A percentile compares a stretch with the other conserved stretches of the same genome.
Conservation (phyloP, 257 asterid species). For the Nicotiana tomentosiformis region DNA sequence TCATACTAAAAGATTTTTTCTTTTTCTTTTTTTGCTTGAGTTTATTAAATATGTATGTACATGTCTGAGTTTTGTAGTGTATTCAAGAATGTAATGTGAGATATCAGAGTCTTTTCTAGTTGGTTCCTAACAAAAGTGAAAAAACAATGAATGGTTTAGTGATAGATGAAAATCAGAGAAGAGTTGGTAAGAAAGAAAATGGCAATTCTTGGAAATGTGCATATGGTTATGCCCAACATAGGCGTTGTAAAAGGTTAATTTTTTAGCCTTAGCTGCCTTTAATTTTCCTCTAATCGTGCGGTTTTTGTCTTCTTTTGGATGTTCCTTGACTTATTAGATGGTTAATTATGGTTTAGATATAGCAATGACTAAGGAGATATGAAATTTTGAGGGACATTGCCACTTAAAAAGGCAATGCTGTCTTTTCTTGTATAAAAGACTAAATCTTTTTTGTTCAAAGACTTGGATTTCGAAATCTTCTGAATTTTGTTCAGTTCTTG, state of each 20-base stretch:
- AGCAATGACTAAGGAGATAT: not conserved
- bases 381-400: not conserved
- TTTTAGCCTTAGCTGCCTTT: not conserved
- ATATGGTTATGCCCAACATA: conserved; percentile 32
- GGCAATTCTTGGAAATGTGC: conserved; percentile 22
- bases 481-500: not conserved
- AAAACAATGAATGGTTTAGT: conserved; percentile 26
- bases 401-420: not conserved
- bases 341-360: not conserved
- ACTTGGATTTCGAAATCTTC: not conserved
- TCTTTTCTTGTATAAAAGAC: not conserved
- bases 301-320: not conserved
- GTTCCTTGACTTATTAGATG: not conserved
- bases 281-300: not conserved
- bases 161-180: conserved; percentile 29
- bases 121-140: conserved; percentile 12
- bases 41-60: not conserved
- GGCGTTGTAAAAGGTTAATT: conserved; percentile 47
- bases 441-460: not conserved
- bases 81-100: conserved; percentile 9
- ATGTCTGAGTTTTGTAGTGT: conserved; percentile 1
- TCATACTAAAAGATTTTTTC: not conserved
- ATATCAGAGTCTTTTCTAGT: conserved; percentile 13
- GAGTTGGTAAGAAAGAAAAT: conserved; percentile 21
- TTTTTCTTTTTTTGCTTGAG: not conserved